phyloP scores from a whole-genome alignment of 495 filamentous ascomycete genomes.

The Penicillium cosmopolitanum region DNA sequence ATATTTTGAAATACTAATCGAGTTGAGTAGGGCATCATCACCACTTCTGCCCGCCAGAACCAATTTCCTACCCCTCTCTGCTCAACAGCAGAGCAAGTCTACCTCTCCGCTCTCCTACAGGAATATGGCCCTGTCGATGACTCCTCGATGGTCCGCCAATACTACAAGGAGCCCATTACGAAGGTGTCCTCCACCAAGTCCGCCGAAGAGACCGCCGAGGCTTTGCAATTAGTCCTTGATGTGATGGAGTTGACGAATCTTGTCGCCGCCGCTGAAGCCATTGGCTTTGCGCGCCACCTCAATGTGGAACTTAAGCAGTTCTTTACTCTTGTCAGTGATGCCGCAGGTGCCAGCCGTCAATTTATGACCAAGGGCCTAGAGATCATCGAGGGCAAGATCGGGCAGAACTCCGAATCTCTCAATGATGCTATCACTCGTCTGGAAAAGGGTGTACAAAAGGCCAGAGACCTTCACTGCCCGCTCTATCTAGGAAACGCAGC shows the following conservation, averaged over 20 bases:
- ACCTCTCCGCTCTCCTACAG: slow-evolving; percentile 59
- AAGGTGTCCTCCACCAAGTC: slow-evolving; percentile 34
- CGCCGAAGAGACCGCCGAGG: slow-evolving; percentile 33
- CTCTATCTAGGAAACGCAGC: slow-evolving; percentile 48
- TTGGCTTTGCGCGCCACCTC: slow-evolving; percentile 65
- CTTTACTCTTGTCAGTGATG: slow-evolving; percentile 67
- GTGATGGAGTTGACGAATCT: slow-evolving; percentile 68
- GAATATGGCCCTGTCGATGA: slow-evolving; percentile 72
- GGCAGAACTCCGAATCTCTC: slow-evolving; percentile 49
- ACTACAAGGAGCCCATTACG: slow-evolving; percentile 43
- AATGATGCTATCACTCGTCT: slow-evolving; percentile 59
- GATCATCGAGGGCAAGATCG: slow-evolving; percentile 49
- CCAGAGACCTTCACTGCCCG: slow-evolving; percentile 54
- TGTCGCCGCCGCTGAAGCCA: slow-evolving; percentile 65
- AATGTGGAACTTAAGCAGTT: slow-evolving; percentile 67
- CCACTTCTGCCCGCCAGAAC: slow-evolving; percentile 61
- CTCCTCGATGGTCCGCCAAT: slow-evolving; percentile 69
- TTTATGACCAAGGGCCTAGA: slow-evolving; percentile 60
- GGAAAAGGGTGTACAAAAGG: slow-evolving; percentile 61
- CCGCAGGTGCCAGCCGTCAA: slow-evolving; percentile 67
- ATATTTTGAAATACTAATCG: slow-evolving; percentile 11
- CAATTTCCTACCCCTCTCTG: slow-evolving; percentile 72
- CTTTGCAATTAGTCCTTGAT: slow-evolving; percentile 57
- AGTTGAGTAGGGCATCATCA: slow-evolving; percentile 65
- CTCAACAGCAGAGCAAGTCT: slow-evolving; percentile 71